Conservation (phyloP, 2,329 filamentous ascomycete genomes). For the Clonostachys solani region DNA sequence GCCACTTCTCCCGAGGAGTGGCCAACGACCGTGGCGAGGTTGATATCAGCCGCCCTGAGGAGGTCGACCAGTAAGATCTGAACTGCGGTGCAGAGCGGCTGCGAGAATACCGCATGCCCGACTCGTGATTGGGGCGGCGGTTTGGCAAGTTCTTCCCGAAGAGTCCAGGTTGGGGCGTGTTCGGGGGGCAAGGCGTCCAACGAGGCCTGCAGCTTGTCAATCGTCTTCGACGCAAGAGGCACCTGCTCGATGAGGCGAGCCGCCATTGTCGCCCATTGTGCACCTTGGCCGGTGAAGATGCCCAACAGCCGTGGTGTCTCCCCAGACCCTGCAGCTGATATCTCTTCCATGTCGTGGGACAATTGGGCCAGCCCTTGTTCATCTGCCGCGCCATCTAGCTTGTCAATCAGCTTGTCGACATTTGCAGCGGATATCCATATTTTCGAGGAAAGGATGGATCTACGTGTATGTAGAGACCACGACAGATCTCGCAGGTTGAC, state of each 20-base stretch:
- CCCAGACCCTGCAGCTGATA: too few species aligned
- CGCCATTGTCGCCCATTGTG: constrained; percentile 37
- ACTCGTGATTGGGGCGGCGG: constrained; percentile 17
- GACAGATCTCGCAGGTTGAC: too few species aligned
- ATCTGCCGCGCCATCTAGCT: too few species aligned
- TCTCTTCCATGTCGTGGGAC: too few species aligned
- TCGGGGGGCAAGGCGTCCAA: constrained; percentile 12
- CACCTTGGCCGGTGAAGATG: constrained; percentile 36
- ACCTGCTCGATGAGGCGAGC: constrained; percentile 20
- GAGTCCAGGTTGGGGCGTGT: constrained; percentile 19
- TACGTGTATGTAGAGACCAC: neutral
- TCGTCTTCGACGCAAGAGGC: neutral
- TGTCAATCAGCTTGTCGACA: too few species aligned
- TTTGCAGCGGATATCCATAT: too few species aligned
- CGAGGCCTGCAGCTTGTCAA: constrained; percentile 13
- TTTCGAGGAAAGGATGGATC: constrained; percentile 6
- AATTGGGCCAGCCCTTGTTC: too few species aligned
- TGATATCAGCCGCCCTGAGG: constrained; percentile 28
- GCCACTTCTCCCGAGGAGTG: constrained; percentile 39
- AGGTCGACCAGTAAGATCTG: constrained; percentile 36
- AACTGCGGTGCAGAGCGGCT: constrained; percentile 31
- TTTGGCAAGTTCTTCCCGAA: constrained; percentile 20
- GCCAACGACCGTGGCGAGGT: constrained; percentile 25
- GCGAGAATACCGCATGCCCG: constrained; percentile 25
- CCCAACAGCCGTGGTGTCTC: neutral